These are phyloP conservation scores for Aspergillus coremiiformis DNA, from an alignment of 495 filamentous ascomycete genomes.

Conservation along the genomic window DNA sequence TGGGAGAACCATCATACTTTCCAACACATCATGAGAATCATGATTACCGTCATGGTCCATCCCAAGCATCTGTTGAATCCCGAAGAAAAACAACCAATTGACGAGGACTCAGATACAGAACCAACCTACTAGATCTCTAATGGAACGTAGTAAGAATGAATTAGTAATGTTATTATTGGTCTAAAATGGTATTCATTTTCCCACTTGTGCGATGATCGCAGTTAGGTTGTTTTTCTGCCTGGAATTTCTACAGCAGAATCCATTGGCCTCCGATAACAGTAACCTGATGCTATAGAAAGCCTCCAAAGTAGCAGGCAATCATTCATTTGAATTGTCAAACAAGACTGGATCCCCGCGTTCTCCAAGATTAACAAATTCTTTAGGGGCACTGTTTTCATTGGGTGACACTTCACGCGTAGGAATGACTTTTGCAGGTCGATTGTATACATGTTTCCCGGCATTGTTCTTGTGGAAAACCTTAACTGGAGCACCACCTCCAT, in stretches of 20 bases:
- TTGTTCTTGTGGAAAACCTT: conserved; percentile 78
- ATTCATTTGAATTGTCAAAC: conserved; percentile 44
- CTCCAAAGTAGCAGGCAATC: background rate
- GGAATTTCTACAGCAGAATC: background rate
- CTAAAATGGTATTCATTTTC: no score
- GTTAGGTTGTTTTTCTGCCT: background rate
- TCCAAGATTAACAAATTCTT: conserved; percentile 74
- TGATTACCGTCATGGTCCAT: no score
- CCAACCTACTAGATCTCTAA: no score
- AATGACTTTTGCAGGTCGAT: conserved; percentile 24
- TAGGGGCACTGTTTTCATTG: conserved; percentile 53
- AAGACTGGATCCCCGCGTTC: conserved; percentile 74
- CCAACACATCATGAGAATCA: no score
- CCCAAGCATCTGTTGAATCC: no score
- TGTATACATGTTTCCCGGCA: conserved; percentile 36
- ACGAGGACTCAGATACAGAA: no score
- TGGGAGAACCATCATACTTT: no score
- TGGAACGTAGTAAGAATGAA: no score
- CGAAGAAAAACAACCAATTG: no score
- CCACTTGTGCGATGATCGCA: background rate
- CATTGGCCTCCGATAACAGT: background rate
- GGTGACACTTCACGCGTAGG: conserved; percentile 50
- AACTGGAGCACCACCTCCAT: conserved; percentile 49
- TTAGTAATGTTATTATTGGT: no score
- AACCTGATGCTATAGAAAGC: background rate